These are phyloP conservation scores for Verticillium alfalfae DNA, from an alignment of 2,329 filamentous ascomycete species.

Conservation along the genomic window DNA sequence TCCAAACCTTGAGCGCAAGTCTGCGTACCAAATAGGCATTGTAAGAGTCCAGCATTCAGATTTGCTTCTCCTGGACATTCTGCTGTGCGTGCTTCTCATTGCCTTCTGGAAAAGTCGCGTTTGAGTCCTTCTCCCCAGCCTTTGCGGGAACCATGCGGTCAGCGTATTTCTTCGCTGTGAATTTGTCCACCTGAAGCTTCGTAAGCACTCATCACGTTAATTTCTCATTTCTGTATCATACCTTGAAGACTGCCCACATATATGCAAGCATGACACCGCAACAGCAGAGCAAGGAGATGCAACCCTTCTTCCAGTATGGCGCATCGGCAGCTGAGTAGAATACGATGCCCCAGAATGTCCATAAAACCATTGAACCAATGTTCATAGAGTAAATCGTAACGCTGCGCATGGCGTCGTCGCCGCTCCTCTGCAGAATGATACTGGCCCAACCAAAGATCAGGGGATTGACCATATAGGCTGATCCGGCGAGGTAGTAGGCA, in stretches of 20 bases:
- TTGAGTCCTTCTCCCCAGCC: not conserved
- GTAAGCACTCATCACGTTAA: not conserved
- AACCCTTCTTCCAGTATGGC: conserved; percentile 28
- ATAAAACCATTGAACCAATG: conserved; percentile 27
- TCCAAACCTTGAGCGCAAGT: too few relatives aligned
- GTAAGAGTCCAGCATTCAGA: not conserved
- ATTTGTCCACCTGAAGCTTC: not conserved
- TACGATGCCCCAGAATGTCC: conserved; percentile 31
- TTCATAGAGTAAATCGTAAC: conserved; percentile 32
- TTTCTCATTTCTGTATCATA: not conserved
- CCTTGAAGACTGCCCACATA: conserved; percentile 9
- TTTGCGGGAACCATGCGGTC: not conserved
- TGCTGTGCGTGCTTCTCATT: not conserved
- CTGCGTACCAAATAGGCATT: too few relatives aligned
- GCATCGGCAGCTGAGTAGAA: conserved; percentile 28
- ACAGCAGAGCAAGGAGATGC: conserved; percentile 24
- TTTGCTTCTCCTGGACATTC: not conserved
- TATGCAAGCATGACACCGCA: conserved; percentile 7
- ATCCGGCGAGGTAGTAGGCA: conserved; percentile 29
- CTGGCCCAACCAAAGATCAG: conserved; percentile 34
- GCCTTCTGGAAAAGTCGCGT: not conserved
- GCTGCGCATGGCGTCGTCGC: conserved; percentile 29
- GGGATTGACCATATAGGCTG: conserved; percentile 31
- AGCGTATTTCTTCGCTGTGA: not conserved
- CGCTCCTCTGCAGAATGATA: conserved; percentile 25